A percentile compares a stretch with the other conserved stretches of the same genome.
These are phyloP conservation scores for Xylaria sp. DNA, from an alignment of 2,329 filamentous ascomycete species.

Conservation along the genomic window DNA sequence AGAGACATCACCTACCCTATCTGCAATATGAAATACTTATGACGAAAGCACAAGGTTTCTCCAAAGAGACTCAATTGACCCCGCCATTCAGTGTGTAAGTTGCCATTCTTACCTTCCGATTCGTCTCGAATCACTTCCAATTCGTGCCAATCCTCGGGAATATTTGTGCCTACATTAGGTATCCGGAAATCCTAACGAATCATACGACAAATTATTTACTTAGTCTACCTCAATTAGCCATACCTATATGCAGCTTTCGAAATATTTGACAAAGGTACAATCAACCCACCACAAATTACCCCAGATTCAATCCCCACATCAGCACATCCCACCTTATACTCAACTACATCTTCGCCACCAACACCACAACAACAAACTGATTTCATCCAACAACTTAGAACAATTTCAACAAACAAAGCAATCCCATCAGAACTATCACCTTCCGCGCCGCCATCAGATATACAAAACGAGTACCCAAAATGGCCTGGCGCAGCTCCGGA, in stretches of 20 bases:
- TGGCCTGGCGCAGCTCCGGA: conserved; percentile 93
- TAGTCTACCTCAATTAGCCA: neutral
- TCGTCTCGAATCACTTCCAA: neutral
- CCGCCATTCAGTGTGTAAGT: conserved; percentile 1
- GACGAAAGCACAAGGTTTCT: conserved; percentile 18
- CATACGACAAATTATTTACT: neutral
- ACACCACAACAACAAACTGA: neutral
- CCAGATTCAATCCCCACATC: conserved; percentile 25
- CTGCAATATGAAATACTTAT: conserved; percentile 11
- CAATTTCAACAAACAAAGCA: neutral
- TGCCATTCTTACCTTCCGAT: neutral
- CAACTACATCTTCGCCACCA: neutral
- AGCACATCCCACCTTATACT: neutral
- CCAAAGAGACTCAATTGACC: conserved; percentile 1
- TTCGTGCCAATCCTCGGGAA: neutral
- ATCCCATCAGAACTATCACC: neutral
- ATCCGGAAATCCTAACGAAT: neutral
- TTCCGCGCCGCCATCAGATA: neutral
- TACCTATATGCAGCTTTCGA: neutral
- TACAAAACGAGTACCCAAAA: conserved; percentile 52
- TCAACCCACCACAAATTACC: neutral
- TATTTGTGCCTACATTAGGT: neutral
- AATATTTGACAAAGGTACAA: neutral
- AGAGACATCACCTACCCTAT: neutral
- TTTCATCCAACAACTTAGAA: neutral